Conservation (phyloP, 1,284 basidiomycete genomes). For the Apiotrichum gamsii region DNA sequence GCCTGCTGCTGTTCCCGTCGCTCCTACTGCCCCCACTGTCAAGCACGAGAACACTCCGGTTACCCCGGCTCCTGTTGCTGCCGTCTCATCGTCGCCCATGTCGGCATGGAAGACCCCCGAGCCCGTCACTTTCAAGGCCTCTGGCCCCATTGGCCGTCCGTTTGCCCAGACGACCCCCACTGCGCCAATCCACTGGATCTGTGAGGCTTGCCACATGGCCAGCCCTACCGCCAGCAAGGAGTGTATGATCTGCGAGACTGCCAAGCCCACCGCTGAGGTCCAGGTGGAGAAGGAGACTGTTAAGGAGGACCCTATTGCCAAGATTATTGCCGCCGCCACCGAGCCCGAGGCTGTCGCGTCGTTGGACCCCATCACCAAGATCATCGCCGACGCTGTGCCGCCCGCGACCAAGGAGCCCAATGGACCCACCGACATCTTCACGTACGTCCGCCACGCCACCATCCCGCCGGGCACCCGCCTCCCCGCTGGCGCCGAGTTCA, state of each 20-base stretch:
- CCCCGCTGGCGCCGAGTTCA: constrained; percentile 40
- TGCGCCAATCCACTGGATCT: neutral
- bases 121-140: neutral
- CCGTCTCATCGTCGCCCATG: neutral
- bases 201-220: no score
- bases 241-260: neutral
- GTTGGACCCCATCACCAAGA: neutral
- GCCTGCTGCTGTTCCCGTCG: neutral
- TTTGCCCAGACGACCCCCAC: neutral
- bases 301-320: constrained; percentile 6
- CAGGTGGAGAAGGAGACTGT: constrained; percentile 2
- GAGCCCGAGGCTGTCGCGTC: neutral
- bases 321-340: constrained; percentile 6
- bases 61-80: neutral
- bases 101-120: no score
- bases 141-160: constrained; percentile 2
- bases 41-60: constrained; percentile 6
- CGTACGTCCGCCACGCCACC: constrained; percentile 39
- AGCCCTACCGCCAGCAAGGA: neutral
- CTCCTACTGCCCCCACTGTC: constrained; percentile 2
- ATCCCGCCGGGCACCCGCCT: constrained; percentile 34
- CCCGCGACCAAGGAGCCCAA: constrained; percentile 17
- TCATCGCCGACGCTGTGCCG: neutral
- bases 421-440: constrained; percentile 37
- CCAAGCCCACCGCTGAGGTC: neutral